These are phyloP conservation scores for Aspergillus homomorphus DNA, from an alignment of 495 filamentous ascomycete species.

Conservation along the genomic window DNA sequence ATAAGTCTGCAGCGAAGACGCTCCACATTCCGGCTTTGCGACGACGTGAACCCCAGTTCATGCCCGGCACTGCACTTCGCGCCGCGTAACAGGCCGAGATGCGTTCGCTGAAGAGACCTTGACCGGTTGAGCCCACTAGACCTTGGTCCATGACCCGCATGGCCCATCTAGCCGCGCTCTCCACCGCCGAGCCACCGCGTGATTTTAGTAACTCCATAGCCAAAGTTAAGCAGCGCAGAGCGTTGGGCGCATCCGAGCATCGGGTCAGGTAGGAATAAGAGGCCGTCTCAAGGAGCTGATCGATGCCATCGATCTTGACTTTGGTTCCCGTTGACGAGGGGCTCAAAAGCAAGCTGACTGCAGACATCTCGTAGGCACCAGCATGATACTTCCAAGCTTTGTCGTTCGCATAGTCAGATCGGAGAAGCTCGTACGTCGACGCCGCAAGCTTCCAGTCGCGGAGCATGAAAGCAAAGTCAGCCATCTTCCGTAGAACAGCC, in stretches of 20 bases:
- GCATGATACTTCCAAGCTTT: conserved; percentile 97
- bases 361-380: conserved; percentile 88
- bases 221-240: conserved; percentile 71
- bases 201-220: conserved; percentile 77
- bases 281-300: conserved; percentile 81
- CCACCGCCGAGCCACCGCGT: conserved; percentile 72
- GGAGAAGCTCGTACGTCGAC: conserved; percentile 83
- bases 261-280: conserved; percentile 89
- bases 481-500: conserved; percentile 87
- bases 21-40: conserved; percentile 91
- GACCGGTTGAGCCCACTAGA: conserved; percentile 68
- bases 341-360: conserved; percentile 73
- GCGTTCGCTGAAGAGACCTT: conserved; percentile 78
- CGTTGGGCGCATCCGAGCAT: conserved; percentile 68
- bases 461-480: conserved; percentile 94
- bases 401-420: conserved; percentile 85
- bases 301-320: conserved; percentile 71
- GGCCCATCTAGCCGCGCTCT: conserved; percentile 86
- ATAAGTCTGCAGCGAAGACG: conserved; percentile 75
- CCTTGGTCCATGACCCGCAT: conserved; percentile 73
- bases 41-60: conserved; percentile 64
- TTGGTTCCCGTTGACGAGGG: conserved; percentile 67
- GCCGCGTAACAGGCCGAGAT: conserved; percentile 79
- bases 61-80: conserved; percentile 59
- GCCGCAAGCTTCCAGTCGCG: conserved; percentile 92